Conservation (phyloP, 176 grass and related monocot species). For the Paspalum vaginatum region DNA sequence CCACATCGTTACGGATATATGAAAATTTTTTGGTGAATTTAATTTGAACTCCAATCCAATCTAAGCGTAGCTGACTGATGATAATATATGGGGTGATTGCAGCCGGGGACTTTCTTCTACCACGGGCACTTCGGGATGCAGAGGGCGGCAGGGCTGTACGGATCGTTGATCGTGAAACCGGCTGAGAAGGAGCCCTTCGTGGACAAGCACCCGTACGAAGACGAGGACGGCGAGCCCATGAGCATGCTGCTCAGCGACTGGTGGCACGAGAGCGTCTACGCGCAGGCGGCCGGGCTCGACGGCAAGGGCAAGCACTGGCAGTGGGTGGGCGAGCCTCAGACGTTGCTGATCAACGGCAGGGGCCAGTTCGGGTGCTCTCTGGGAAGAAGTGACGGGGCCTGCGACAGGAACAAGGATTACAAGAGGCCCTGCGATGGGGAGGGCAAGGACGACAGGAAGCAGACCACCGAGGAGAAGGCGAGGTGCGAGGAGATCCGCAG, state of each 20-base stretch:
- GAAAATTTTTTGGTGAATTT: too few relatives aligned
- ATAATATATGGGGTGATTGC: not conserved
- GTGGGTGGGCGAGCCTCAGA: slow-evolving; percentile 88
- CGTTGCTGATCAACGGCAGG: slow-evolving; percentile 76
- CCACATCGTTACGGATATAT: too few relatives aligned
- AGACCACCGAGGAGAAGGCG: not conserved
- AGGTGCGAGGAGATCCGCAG: not conserved
- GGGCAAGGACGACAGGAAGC: too few relatives aligned
- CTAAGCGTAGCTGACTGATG: too few relatives aligned
- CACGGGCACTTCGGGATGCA: slow-evolving; percentile 93
- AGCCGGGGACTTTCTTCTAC: slow-evolving; percentile 79
- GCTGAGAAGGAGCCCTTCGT: slow-evolving; percentile 61
- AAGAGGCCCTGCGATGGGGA: not conserved
- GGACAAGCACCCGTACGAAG: slow-evolving; percentile 3
- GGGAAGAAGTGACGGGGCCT: not conserved
- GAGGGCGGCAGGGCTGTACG: slow-evolving; percentile 81
- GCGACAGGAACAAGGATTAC: not conserved
- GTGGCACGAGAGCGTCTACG: slow-evolving; percentile 73
- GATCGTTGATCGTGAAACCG: slow-evolving; percentile 70
- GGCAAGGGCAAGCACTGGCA: slow-evolving; percentile 47
- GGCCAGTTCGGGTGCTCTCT: slow-evolving; percentile 83
- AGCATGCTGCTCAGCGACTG: slow-evolving; percentile 74
- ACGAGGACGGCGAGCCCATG: slow-evolving; percentile 54
- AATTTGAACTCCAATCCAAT: too few relatives aligned
- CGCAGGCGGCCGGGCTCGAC: slow-evolving; percentile 72